Evolutionary conservation across 306 rosid species (phyloP), one percentile per base, ranked within the genome.

Genomic region (Vicia faba): DNA sequence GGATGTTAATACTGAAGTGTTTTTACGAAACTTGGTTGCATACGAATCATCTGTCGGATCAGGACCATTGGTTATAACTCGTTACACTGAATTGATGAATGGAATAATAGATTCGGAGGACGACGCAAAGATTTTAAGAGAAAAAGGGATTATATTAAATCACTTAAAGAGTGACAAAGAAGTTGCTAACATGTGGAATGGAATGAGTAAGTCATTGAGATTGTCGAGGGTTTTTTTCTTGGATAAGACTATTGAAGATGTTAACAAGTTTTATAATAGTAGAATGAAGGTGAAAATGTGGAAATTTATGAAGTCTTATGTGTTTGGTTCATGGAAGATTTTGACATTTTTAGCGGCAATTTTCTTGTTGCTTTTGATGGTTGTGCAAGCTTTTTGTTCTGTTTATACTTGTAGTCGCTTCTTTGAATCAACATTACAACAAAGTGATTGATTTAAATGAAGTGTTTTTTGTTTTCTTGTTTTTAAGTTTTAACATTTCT

Each of bases 181-280:
- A 49, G 96, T 71, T 13, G 82, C 88, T 1, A 66, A 79, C 3
- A 18, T 85, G 49, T 89, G 89, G 87, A 91, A 88, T 60, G 90
- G 91, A 15, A 91, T 88, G 88, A 88, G 81, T 76, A 85, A 80
- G 72, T 91, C 90, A 0, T 66, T 87, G 54, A 80, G 83, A 56
- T 58, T 88, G 82, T 86, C 88, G 2, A 88, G 64, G 71, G 97
- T 91, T 20, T 55, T 83, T 31, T 80, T 62, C 26, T 69, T 91
- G 74, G 96, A 91, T 58, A 81, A 84, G 78, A 85, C 67, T 8
- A 88, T 91, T 68, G 89, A 86, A 71, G 93, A 91, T 77, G 88
- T 83, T 50, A 91, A 91, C 83, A 88, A 74, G 79, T 70, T 80
- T 65, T 48, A 91, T 54, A 62, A 79, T 45, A 50, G 86, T 1